Base-by-base conservation (phyloP, 1,284 basidiomycete species). In the Cryptococcus maquisensis region DNA sequence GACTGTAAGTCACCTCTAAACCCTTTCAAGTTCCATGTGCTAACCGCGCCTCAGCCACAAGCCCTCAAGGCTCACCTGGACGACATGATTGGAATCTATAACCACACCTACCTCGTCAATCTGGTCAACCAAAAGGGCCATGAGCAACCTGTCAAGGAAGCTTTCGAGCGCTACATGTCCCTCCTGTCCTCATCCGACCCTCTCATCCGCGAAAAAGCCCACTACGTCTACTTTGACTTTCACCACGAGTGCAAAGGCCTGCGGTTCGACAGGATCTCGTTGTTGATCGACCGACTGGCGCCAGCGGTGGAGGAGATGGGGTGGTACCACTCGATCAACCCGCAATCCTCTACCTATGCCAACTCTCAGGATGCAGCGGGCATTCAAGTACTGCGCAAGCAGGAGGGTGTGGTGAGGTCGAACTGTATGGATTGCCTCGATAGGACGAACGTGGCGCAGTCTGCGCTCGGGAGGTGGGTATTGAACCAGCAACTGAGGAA, bases 201-300 rank as follows among this genome's bases (percentile, higher is more conserved):
- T 1, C 32, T 59, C 15, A 66, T 75, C 15, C 65, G 67, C 35
- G 57, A 67, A 10, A 70, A 72, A 35, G 85, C 92, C 49, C 85
- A 85, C 68, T 99, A 99, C 72, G 82, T 89, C 59, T 97, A 98
- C 80, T 99, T 96, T 72, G 96, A 99, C 75, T 99, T 98, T 80
- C 95, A 98, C 76, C 86, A 84, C 64, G 93, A 98, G 76, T 98
- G 95, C 81, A 90, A 86, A 72, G 83, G 89, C 39, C 90, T 98
- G 87, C 86, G 90, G 54, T 99, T 93, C 83, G 91, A 98, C 70
- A 84, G 91, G 47, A 90, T 99, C 62, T 84, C 84, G 59, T 76
- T 90, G 16, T 81, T 99, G 40, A 81, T 97, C 40, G 88, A 91
- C 55, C 81, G 82, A 51, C 76, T 98, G 38, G 80, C 87, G 59